A percentile compares a stretch with the other conserved stretches of the same genome.
phyloP scores from a whole-genome alignment of 176 grass and related monocot genomes.

The Eleusine indica region DNA sequence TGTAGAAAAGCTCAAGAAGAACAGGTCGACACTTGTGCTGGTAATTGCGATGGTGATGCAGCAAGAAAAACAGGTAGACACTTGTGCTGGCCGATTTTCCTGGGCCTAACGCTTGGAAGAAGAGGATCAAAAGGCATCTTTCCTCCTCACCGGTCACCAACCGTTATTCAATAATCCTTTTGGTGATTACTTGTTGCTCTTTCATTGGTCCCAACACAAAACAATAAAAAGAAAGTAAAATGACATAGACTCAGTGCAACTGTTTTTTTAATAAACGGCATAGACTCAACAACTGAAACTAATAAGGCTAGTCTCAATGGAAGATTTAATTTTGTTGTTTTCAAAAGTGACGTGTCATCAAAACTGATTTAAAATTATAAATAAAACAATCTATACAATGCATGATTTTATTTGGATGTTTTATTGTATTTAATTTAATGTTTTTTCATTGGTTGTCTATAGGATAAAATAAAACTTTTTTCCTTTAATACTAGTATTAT shows the following conservation, averaged over 20 bases:
- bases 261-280: neutral
- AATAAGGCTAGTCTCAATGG: no score
- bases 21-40: slow-evolving; percentile 7
- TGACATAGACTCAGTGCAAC: neutral
- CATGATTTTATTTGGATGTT: no score
- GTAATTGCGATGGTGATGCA: neutral
- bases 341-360: no score
- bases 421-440: no score
- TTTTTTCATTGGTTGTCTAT: no score
- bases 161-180: slow-evolving; percentile 9
- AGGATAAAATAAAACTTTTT: no score
- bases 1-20: neutral
- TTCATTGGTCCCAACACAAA: neutral
- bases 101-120: neutral
- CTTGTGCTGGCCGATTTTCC: slow-evolving; percentile 25
- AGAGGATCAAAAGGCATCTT: neutral
- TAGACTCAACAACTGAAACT: neutral
- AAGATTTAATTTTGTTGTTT: no score
- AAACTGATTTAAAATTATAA: no score
- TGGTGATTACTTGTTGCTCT: slow-evolving; percentile 35
- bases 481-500: no score
- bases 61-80: neutral
- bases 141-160: slow-evolving; percentile 17
- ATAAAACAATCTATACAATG: no score
- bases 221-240: neutral